Evolutionary conservation across 2,329 filamentous ascomycete species (phyloP).

Genomic region (Claviceps digitariae): DNA sequence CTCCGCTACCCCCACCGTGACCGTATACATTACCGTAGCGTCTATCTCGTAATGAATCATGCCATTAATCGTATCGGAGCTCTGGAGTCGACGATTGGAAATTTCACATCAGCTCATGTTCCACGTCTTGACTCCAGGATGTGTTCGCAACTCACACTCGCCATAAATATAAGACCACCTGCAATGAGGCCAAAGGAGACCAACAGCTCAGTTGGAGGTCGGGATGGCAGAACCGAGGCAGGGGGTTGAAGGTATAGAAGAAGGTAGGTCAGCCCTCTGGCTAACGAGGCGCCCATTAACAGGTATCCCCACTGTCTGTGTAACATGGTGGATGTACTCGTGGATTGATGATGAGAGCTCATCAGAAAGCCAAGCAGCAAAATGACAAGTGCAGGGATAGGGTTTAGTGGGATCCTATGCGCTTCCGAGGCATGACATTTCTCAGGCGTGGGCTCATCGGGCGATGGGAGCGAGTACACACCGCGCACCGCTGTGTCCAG

Average conservation of each 20-base stretch:
- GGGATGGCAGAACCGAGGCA: constrained; percentile 63
- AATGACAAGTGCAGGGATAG: constrained; percentile 76
- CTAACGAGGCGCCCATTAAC: constrained; percentile 66
- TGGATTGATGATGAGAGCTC: constrained; percentile 76
- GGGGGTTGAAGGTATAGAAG: constrained; percentile 70
- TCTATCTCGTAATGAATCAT: constrained; percentile 68
- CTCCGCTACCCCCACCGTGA: constrained; percentile 71
- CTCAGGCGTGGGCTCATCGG: constrained; percentile 32
- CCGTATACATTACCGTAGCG: constrained; percentile 87
- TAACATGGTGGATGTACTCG: constrained; percentile 79
- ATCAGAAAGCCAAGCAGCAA: constrained; percentile 87
- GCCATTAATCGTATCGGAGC: constrained; percentile 60
- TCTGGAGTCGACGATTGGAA: constrained; percentile 27
- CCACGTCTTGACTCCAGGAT: background rate
- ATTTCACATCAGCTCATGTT: background rate
- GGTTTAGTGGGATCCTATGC: constrained; percentile 71
- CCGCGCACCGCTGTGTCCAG: constrained; percentile 41
- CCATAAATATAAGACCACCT: constrained; percentile 86
- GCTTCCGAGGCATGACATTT: constrained; percentile 45
- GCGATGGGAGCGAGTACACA: constrained; percentile 17
- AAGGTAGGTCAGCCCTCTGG: constrained; percentile 67
- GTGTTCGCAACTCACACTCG: constrained; percentile 48
- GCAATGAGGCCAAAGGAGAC: constrained; percentile 74
- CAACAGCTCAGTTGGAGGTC: constrained; percentile 83
- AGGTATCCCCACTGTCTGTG: constrained; percentile 90